phyloP scores from a whole-genome alignment of 768 basidiomycete genomes.

The Cyclocybe aegerita region DNA sequence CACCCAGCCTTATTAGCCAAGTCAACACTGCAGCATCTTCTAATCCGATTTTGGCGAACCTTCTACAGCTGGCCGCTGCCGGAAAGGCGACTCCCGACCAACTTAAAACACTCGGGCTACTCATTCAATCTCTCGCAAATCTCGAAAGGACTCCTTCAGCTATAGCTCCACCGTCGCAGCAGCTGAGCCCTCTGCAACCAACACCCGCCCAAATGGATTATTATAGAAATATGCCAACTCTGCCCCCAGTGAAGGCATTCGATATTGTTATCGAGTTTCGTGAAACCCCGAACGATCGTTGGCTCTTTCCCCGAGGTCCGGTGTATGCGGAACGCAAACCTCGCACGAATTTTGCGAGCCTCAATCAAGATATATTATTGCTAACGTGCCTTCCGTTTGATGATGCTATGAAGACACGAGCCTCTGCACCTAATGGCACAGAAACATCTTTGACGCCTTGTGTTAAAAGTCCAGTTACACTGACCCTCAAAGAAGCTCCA shows the following conservation, averaged over 20 bases:
- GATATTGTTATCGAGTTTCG: conserved; percentile 74
- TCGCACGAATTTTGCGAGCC: conserved; percentile 11
- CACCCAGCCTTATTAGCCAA: conserved; percentile 57
- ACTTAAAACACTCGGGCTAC: conserved; percentile 64
- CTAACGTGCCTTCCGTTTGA: conserved; percentile 15
- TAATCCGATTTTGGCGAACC: conserved; percentile 66
- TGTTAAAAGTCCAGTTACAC: conserved; percentile 33
- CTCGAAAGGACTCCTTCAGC: conserved; percentile 17
- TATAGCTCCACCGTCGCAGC: conserved; percentile 4
- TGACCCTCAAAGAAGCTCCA: conserved; percentile 50
- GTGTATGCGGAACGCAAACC: conserved; percentile 44
- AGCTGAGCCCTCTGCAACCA: conserved; percentile 8
- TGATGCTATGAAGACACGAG: conserved; percentile 17
- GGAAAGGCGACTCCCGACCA: conserved; percentile 64
- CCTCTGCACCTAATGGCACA: conserved; percentile 4
- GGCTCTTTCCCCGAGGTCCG: conserved; percentile 64
- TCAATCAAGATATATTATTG: conserved; percentile 21
- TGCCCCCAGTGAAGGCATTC: conserved; percentile 50
- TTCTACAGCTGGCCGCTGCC: conserved; percentile 63
- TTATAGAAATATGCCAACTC: conserved; percentile 7
- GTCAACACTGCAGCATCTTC: conserved; percentile 66
- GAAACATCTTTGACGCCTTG: conserved; percentile 12
- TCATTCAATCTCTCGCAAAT: conserved; percentile 66
- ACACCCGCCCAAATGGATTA: conserved; percentile 4
- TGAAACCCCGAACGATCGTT: conserved; percentile 62